phyloP scores from a whole-genome alignment of 2,329 filamentous ascomycete genomes.

The Scedosporium aurantiacum region DNA sequence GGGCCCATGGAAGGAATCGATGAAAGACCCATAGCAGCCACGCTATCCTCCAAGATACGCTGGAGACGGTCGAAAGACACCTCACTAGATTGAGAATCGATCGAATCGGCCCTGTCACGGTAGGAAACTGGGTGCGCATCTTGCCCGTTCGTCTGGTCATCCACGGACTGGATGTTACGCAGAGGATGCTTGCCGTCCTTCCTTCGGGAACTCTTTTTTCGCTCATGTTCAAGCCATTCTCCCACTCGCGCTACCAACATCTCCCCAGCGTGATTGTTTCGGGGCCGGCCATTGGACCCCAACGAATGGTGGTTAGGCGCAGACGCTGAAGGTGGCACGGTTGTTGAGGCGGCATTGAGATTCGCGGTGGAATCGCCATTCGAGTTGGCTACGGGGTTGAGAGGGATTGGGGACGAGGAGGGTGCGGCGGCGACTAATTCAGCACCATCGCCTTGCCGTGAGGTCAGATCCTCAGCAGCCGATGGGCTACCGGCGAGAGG shows the following conservation, averaged over 20 bases:
- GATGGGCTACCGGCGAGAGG: neutral
- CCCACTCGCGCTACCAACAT: constrained; percentile 62
- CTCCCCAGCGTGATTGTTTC: constrained; percentile 32
- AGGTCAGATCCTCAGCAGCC: constrained; percentile 2
- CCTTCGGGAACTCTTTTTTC: constrained; percentile 45
- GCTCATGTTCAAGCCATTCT: constrained; percentile 77
- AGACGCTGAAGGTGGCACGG: constrained; percentile 8
- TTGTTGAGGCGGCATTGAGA: neutral
- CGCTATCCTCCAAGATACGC: constrained; percentile 61
- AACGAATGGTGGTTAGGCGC: constrained; percentile 8
- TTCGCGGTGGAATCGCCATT: neutral
- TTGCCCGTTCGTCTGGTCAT: constrained; percentile 15
- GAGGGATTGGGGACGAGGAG: neutral
- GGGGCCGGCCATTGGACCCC: constrained; percentile 14
- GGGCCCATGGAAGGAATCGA: constrained; percentile 32
- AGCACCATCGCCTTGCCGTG: constrained; percentile 16
- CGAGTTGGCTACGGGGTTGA: constrained; percentile 18
- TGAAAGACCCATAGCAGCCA: constrained; percentile 41
- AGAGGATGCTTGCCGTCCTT: constrained; percentile 29
- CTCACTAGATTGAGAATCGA: constrained; percentile 55
- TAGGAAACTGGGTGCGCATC: constrained; percentile 10
- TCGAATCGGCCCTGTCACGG: constrained; percentile 37
- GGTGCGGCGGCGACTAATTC: neutral
- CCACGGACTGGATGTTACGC: constrained; percentile 25
- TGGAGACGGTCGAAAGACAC: constrained; percentile 73